Evolutionary conservation across 2,329 filamentous ascomycete genomes (phyloP).

Genomic region (Zarea fungicola): DNA sequence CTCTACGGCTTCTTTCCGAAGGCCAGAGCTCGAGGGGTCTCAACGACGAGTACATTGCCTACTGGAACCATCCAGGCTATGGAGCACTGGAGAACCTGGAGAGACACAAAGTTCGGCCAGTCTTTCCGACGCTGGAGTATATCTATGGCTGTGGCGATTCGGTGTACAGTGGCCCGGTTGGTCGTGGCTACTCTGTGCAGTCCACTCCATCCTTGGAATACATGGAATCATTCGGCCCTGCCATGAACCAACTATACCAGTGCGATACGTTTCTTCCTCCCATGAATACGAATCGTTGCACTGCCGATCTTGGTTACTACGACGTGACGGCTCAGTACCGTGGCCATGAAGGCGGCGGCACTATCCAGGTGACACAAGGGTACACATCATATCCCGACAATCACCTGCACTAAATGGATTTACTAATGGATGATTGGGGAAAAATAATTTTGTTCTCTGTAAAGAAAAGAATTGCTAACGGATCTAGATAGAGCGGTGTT

Average conservation of each 20-base stretch:
- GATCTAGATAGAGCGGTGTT: no score
- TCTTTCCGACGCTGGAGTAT: not conserved
- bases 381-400: not conserved
- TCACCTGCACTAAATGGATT: not conserved
- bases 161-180: not conserved
- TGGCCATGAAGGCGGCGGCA: not conserved
- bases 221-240: not conserved
- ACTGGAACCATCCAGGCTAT: no score
- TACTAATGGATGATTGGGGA: conserved; percentile 7
- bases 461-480: not conserved
- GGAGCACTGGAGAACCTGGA: no score
- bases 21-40: no score
- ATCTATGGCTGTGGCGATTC: not conserved
- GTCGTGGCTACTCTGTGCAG: conserved; percentile 3
- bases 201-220: not conserved
- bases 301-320: not conserved
- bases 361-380: not conserved
- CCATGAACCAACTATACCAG: not conserved
- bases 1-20: no score
- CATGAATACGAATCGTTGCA: not conserved
- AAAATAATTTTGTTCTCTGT: no score
- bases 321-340: not conserved
- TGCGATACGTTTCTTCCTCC: not conserved
- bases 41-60: no score
- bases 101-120: no score